Conservation (phyloP, 2,329 filamentous ascomycete genomes). For the Colletotrichum sublineola region DNA sequence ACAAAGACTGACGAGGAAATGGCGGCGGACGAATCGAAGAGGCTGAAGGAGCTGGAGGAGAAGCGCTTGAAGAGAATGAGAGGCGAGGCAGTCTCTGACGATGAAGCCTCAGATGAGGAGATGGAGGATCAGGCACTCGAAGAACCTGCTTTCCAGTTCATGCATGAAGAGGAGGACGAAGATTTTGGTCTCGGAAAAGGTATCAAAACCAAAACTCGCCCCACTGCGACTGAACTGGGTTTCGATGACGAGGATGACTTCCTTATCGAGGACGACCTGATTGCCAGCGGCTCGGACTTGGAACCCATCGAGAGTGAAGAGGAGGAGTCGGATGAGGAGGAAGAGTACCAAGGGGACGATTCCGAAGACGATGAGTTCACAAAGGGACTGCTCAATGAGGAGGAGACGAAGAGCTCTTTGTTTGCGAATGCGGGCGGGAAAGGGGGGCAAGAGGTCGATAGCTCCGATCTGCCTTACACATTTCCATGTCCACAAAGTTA, state of each 20-base stretch:
- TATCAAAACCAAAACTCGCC: constrained; percentile 65
- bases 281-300: constrained; percentile 84
- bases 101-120: constrained; percentile 62
- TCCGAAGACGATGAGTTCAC: constrained; percentile 79
- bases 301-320: constrained; percentile 68
- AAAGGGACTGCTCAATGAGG: constrained; percentile 73
- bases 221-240: constrained; percentile 73
- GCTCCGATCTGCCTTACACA: constrained; percentile 75
- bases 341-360: constrained; percentile 53
- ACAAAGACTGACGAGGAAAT: constrained; percentile 94
- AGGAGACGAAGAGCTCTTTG: constrained; percentile 66
- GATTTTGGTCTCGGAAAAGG: constrained; percentile 72
- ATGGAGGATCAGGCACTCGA: constrained; percentile 51
- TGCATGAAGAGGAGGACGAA: constrained; percentile 60
- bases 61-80: constrained; percentile 88
- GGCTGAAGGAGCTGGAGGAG: constrained; percentile 84
- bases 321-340: constrained; percentile 61
- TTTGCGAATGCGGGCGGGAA: constrained; percentile 55
- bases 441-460: constrained; percentile 62
- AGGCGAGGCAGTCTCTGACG: constrained; percentile 79
- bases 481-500: constrained; percentile 88
- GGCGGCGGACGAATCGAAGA: constrained; percentile 80
- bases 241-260: constrained; percentile 97
- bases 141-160: constrained; percentile 50
- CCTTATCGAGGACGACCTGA: constrained; percentile 86